These are phyloP conservation scores for Fusarium stilboides DNA, from an alignment of 2,329 filamentous ascomycete genomes.

Conservation along the genomic window DNA sequence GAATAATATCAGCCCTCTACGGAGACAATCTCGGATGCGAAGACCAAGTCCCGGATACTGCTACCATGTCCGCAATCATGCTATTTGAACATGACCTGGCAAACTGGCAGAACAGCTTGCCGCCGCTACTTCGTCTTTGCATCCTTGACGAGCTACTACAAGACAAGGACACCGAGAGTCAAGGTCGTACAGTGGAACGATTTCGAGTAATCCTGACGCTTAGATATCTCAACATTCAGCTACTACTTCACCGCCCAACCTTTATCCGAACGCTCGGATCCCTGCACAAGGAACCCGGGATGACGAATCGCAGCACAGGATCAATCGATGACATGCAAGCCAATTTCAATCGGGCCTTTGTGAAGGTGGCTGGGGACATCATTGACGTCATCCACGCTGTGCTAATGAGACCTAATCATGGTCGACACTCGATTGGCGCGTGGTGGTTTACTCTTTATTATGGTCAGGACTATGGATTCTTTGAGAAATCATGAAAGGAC, in stretches of 20 bases:
- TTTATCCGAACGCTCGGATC: slow-evolving; percentile 1
- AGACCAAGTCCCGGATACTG: slow-evolving; percentile 3
- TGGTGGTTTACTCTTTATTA: slow-evolving; percentile 45
- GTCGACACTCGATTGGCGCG: slow-evolving; percentile 28
- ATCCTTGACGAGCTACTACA: neutral
- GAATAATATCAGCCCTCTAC: slow-evolving; percentile 27
- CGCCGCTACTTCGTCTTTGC: neutral
- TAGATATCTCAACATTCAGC: slow-evolving; percentile 7
- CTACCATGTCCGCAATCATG: slow-evolving; percentile 21
- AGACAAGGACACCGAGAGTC: neutral
- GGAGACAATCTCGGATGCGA: slow-evolving; percentile 36
- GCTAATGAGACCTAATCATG: slow-evolving; percentile 8
- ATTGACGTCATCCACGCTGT: slow-evolving; percentile 26
- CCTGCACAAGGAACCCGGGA: neutral
- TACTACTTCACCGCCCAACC: slow-evolving; percentile 8
- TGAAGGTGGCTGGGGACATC: slow-evolving; percentile 18
- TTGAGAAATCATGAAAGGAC: fast-evolving
- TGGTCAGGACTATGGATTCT: slow-evolving; percentile 1
- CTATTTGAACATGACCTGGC: slow-evolving; percentile 34
- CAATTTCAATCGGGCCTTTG: slow-evolving; percentile 20
- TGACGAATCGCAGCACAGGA: neutral
- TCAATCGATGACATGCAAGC: slow-evolving; percentile 24
- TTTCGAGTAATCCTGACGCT: slow-evolving; percentile 4
- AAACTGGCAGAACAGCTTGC: slow-evolving; percentile 24
- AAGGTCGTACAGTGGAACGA: neutral